phyloP scores from a whole-genome alignment of 495 filamentous ascomycete species.

The Copromyces sp. region DNA sequence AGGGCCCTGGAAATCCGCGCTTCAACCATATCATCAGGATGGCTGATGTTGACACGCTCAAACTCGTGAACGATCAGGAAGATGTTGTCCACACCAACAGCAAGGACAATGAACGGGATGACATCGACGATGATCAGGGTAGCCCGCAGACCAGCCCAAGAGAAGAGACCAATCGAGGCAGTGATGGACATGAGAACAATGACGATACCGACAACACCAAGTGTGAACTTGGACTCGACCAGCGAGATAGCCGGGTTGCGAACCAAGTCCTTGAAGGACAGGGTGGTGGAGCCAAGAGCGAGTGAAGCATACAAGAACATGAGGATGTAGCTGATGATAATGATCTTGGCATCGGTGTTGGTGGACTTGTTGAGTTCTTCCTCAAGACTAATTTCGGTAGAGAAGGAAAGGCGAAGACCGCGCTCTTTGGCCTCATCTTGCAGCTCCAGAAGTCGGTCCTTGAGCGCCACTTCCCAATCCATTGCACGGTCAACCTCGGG shows the following conservation, averaged over 20 bases:
- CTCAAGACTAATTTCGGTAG: conserved; percentile 85
- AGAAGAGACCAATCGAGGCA: conserved; percentile 88
- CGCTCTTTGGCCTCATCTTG: conserved; percentile 70
- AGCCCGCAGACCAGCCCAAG: conserved; percentile 77
- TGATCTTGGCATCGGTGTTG: conserved; percentile 95
- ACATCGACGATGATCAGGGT: conserved; percentile 98
- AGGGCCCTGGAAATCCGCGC: conserved; percentile 73
- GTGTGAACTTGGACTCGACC: conserved; percentile 90
- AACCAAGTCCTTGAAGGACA: conserved; percentile 63
- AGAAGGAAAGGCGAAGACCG: conserved; percentile 83
- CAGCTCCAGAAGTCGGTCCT: conserved; percentile 53
- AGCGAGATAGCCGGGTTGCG: conserved; percentile 71
- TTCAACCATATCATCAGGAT: conserved; percentile 78
- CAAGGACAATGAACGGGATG: conserved; percentile 92
- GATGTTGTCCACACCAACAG: conserved; percentile 97
- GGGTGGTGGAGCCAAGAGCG: conserved; percentile 76
- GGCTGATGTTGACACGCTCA: conserved; percentile 81
- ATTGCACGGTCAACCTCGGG: conserved; percentile 58
- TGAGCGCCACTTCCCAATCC: conserved; percentile 80
- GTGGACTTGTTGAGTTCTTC: conserved; percentile 92
- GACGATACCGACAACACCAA: conserved; percentile 82
- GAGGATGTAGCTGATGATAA: conserved; percentile 93
- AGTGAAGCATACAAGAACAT: conserved; percentile 97
- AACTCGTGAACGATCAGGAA: conserved; percentile 98
- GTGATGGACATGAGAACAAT: conserved; percentile 98